Evolutionary conservation across 345 rosid species (phyloP), one percentile per base, ranked within the genome.

Genomic region (Anastatica hierochuntica): DNA sequence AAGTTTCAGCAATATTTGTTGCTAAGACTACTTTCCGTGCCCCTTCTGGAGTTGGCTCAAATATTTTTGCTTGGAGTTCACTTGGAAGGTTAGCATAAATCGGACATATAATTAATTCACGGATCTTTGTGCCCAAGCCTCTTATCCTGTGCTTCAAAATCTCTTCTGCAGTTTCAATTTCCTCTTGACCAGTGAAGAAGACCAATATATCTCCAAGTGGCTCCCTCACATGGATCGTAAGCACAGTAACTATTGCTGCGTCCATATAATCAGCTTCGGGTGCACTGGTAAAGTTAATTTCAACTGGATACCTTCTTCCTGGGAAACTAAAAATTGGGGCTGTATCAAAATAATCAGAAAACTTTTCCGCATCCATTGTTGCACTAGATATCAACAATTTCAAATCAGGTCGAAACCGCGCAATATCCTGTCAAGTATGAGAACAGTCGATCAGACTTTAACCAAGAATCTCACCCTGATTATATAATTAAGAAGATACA

Each of bases 191-290:
- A 24, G 98, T 90, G 16, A 90, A 46, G 60, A 90, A 90, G 29
- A 90, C 77, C 70, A 90, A 74, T 75, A 90, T 78, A 79, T 90
- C 98, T 47, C 98, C 98, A 52, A 86, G 50, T 24, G 89, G 60
- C 66, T 84, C 81, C 37, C 75, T 73, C 65, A 85, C 95, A 71
- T 85, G 98, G 59, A 92, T 83, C 34, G 84, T 94, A 54, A 92
- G 88, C 34, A 76, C 84, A 42, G 96, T 81, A 26, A 88, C 97
- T 68, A 92, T 68, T 52, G 98, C 95, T 56, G 98, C 97, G 64
- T 92, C 98, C 56, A 92, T 58, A 64, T 92, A 85, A 70, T 92
- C 95, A 62, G 98, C 98, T 69, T 92, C 98, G 26, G 97, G 98
- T 6, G 98, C 98, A 71, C 74, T 92, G 20, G 98, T 92, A 66